phyloP scores from a whole-genome alignment of 2,329 filamentous ascomycete genomes.

The Exophiala dermatitidis region DNA sequence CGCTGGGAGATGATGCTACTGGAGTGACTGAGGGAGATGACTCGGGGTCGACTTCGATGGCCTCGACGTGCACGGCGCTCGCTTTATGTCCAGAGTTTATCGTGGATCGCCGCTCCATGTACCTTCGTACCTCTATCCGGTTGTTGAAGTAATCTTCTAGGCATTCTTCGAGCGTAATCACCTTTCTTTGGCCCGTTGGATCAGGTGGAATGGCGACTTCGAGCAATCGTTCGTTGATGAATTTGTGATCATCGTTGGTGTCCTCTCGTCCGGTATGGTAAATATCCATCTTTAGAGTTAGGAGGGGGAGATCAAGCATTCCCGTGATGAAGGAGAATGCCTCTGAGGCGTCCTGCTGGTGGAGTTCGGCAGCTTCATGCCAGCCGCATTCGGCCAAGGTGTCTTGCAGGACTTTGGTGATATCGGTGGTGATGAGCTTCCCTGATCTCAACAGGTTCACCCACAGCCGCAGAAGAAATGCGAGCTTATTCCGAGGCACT shows the following conservation, averaged over 20 bases:
- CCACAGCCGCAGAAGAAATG: constrained; percentile 76
- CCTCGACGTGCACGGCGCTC: constrained; percentile 37
- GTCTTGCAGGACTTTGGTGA: constrained; percentile 80
- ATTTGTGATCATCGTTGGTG: constrained; percentile 83
- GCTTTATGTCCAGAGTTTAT: constrained; percentile 41
- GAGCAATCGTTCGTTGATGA: constrained; percentile 81
- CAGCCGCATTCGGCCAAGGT: constrained; percentile 80
- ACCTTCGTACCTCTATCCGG: constrained; percentile 76
- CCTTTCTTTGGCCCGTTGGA: constrained; percentile 56
- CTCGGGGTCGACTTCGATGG: constrained; percentile 33
- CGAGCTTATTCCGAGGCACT: constrained; percentile 63
- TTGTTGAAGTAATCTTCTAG: constrained; percentile 94
- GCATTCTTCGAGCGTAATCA: constrained; percentile 79
- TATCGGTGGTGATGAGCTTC: constrained; percentile 73
- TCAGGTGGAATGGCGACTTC: constrained; percentile 73
- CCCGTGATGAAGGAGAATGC: constrained; percentile 93
- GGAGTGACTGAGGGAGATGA: constrained; percentile 29
- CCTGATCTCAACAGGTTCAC: constrained; percentile 85
- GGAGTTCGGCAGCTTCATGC: constrained; percentile 66
- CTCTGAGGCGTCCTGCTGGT: constrained; percentile 92
- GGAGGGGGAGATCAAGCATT: constrained; percentile 73
- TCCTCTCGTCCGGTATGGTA: constrained; percentile 84
- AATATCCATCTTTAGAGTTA: constrained; percentile 88
- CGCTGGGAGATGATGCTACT: constrained; percentile 31
- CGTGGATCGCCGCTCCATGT: constrained; percentile 57